Evolutionary conservation across 108 stramenopile genomes (phyloP).

Genomic region (Pseudonitzschia delicatissima): DNA sequence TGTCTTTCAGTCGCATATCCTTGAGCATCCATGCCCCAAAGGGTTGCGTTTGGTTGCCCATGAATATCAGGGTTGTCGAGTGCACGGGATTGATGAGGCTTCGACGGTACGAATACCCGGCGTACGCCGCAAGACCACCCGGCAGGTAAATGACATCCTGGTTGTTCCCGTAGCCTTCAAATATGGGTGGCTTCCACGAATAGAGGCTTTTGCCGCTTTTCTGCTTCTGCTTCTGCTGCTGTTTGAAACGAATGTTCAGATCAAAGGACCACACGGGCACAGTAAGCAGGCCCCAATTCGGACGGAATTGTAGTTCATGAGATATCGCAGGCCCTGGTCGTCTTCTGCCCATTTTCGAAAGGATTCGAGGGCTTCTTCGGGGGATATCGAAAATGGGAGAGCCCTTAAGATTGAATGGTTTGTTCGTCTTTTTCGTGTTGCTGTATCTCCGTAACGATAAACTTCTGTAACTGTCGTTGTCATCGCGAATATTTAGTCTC

Average conservation of each 20-base stretch:
- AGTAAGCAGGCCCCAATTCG: conserved; percentile 55
- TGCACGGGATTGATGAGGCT: conserved; percentile 76
- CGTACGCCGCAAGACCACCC: conserved; percentile 63
- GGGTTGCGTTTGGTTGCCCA: conserved; percentile 59
- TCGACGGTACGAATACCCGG: conserved; percentile 74
- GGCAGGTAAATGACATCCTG: conserved; percentile 58
- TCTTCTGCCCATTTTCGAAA: conserved; percentile 67
- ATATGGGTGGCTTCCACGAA: conserved; percentile 56
- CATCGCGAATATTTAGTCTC: neutral
- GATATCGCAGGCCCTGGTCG: conserved; percentile 67
- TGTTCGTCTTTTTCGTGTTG: conserved; percentile 29
- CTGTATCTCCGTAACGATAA: neutral
- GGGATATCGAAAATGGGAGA: conserved; percentile 65
- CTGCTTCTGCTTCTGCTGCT: conserved; percentile 4
- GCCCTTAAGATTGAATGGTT: conserved; percentile 64
- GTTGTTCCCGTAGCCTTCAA: conserved; percentile 35
- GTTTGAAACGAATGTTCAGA: conserved; percentile 62
- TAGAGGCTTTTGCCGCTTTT: neutral
- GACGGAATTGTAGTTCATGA: conserved; percentile 44
- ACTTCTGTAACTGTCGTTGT: neutral
- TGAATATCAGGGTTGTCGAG: conserved; percentile 71
- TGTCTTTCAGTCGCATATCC: conserved; percentile 52
- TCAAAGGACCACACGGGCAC: conserved; percentile 81
- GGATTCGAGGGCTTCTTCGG: conserved; percentile 63
- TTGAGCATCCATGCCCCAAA: conserved; percentile 76